Evolutionary conservation across 106 monocot genomes (phyloP).

Genomic region (Xerophyta viscosa): DNA sequence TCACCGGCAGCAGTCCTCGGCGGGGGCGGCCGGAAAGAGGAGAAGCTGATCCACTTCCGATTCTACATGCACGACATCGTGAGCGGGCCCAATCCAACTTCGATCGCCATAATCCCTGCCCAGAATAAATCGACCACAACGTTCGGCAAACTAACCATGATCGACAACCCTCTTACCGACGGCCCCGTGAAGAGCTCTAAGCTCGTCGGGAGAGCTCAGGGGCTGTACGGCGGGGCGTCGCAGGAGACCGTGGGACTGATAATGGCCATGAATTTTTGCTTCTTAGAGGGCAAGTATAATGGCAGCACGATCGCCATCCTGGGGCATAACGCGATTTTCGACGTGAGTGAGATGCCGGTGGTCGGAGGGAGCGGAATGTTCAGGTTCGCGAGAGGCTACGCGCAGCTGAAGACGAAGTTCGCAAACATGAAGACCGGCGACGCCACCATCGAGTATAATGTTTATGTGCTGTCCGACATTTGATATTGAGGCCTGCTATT

Average conservation of each 20-base stretch:
- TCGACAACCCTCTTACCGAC: conserved; percentile 39
- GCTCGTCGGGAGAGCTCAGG: conserved; percentile 41
- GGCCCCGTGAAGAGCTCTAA: conserved; percentile 15
- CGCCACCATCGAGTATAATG: conserved; percentile 35
- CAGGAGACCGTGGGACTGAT: conserved; percentile 15
- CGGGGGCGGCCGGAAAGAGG: too few species aligned
- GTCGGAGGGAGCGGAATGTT: conserved; percentile 40
- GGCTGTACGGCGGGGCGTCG: conserved; percentile 23
- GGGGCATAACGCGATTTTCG: conserved; percentile 27
- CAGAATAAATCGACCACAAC: neutral
- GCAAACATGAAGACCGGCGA: conserved; percentile 16
- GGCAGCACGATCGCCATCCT: conserved; percentile 34
- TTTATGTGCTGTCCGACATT: conserved; percentile 27
- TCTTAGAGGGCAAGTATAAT: conserved; percentile 35
- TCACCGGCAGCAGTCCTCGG: too few species aligned
- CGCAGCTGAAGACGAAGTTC: conserved; percentile 15
- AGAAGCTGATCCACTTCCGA: too few species aligned
- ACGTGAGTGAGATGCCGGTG: conserved; percentile 47
- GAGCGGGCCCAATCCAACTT: conserved; percentile 5
- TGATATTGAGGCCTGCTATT: neutral
- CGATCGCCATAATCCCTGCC: neutral
- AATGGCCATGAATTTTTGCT: conserved; percentile 41
- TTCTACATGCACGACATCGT: conserved; percentile 14
- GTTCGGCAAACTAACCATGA: conserved; percentile 5
- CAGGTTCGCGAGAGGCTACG: conserved; percentile 32